A percentile compares a stretch with the other conserved stretches of the same genome.
Conservation (phyloP, 2,329 filamentous ascomycete genomes). For the Colletotrichum chlorophyti region DNA sequence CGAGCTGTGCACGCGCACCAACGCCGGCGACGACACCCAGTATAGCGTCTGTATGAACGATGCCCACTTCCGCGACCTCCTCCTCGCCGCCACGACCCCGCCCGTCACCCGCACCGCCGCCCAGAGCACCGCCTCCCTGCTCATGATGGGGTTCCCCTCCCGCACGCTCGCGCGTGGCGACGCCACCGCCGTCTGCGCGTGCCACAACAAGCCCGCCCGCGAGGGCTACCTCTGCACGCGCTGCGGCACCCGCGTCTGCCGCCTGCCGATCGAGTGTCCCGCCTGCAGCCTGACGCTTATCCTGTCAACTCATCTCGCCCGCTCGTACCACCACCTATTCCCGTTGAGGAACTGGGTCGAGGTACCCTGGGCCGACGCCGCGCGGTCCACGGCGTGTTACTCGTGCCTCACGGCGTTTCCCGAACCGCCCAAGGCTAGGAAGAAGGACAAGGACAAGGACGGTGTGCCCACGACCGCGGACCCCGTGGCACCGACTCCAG, state of each 20-base stretch:
- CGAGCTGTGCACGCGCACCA: constrained; percentile 87
- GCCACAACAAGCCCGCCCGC: constrained; percentile 81
- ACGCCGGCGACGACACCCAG: constrained; percentile 75
- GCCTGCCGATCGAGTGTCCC: constrained; percentile 88
- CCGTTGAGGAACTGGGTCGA: constrained; percentile 90
- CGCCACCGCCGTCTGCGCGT: constrained; percentile 82
- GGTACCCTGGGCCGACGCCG: constrained; percentile 81
- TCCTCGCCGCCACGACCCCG: constrained; percentile 87
- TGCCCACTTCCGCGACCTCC: constrained; percentile 82
- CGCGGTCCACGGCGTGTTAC: constrained; percentile 71
- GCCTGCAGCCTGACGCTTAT: constrained; percentile 92
- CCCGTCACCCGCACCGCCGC: constrained; percentile 76
- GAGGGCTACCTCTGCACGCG: constrained; percentile 92
- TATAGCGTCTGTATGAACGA: constrained; percentile 85
- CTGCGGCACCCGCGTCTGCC: constrained; percentile 88
- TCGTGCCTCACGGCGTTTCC: constrained; percentile 81
- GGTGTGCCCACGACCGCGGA: constrained; percentile 20
- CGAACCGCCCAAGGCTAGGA: constrained; percentile 38
- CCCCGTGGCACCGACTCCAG: constrained; percentile 29
- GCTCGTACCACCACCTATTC: constrained; percentile 94
- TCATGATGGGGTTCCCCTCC: constrained; percentile 99
- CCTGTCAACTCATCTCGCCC: constrained; percentile 87
- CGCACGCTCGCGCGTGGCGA: constrained; percentile 74
- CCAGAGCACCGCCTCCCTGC: constrained; percentile 67
- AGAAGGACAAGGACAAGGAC: constrained; percentile 28